phyloP scores from a whole-genome alignment of 192 early-diverging fungal genomes.

The Coemansia sp. region DNA sequence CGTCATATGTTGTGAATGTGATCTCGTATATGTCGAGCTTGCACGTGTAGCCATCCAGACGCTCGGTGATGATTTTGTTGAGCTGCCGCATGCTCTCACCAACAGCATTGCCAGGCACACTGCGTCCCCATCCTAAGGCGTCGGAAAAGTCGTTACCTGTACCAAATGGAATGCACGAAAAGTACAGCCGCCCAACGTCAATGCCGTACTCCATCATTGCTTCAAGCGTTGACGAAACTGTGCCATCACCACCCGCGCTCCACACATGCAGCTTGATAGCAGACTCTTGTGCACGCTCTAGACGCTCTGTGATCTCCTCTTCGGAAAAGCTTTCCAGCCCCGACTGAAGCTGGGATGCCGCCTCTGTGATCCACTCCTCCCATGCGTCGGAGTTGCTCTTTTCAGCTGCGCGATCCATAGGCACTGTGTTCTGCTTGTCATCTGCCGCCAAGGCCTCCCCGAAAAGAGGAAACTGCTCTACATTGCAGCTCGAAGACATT shows the following conservation, averaged over 20 bases:
- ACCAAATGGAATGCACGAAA: conserved; percentile 74
- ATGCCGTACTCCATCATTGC: conserved; percentile 62
- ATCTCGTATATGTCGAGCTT: conserved; percentile 74
- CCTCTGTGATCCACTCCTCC: conserved; percentile 51
- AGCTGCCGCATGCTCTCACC: conserved; percentile 61
- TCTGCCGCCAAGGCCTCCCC: background rate
- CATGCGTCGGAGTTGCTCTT: conserved; percentile 20
- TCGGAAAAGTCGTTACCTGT: conserved; percentile 77
- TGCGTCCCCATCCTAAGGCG: conserved; percentile 77
- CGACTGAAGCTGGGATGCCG: conserved; percentile 36
- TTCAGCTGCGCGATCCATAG: background rate
- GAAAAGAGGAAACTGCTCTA: background rate
- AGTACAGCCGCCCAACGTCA: conserved; percentile 66
- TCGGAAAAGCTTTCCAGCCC: conserved; percentile 38
- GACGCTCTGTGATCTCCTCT: conserved; percentile 34
- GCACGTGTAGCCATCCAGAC: conserved; percentile 64
- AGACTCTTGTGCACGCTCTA: conserved; percentile 44
- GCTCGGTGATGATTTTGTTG: conserved; percentile 58
- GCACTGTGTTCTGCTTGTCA: background rate
- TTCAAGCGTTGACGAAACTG: conserved; percentile 70
- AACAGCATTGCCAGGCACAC: conserved; percentile 60
- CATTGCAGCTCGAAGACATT: conserved; percentile 5
- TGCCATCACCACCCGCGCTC: conserved; percentile 78
- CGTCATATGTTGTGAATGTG: conserved; percentile 58
- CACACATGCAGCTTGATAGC: conserved; percentile 69